Conservation (phyloP, 2,329 filamentous ascomycete genomes). For the Exophiala dermatitidis region DNA sequence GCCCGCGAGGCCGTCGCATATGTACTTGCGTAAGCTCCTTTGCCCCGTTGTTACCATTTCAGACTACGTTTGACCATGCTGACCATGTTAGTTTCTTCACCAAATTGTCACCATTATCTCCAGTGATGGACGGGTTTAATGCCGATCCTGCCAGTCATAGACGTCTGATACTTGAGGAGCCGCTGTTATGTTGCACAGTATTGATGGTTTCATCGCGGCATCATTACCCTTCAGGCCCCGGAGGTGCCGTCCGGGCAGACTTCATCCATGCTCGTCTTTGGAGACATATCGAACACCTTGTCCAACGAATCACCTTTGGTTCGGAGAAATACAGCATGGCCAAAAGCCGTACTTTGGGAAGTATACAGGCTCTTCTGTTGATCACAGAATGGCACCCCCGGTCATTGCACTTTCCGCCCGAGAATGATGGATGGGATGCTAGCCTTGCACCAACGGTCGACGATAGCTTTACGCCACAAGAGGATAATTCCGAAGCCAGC, state of each 20-base stretch:
- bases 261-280: slow-evolving; percentile 50
- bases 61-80: slow-evolving; percentile 15
- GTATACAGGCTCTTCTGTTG: slow-evolving; percentile 48
- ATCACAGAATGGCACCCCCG: slow-evolving; percentile 54
- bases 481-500: background rate
- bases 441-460: background rate
- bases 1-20: slow-evolving; percentile 49
- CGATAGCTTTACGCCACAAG: background rate
- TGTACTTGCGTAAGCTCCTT: slow-evolving; percentile 39
- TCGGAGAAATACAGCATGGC: slow-evolving; percentile 48
- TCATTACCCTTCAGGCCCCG: slow-evolving; percentile 38
- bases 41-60: too few relatives aligned
- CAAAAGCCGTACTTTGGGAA: slow-evolving; percentile 45
- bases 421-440: slow-evolving; percentile 48
- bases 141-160: slow-evolving; percentile 44
- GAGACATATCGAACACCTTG: slow-evolving; percentile 49
- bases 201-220: slow-evolving; percentile 51
- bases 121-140: slow-evolving; percentile 46
- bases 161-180: slow-evolving; percentile 45
- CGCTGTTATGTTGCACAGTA: slow-evolving; percentile 48
- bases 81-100: slow-evolving; percentile 35
- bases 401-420: slow-evolving; percentile 48
- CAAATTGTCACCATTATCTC: slow-evolving; percentile 46
- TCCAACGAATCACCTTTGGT: slow-evolving; percentile 48
- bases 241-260: slow-evolving; percentile 44